Percentiles rank a stretch among this genome's conserved stretches.
These are phyloP conservation scores for Starmera dryadoides DNA, from an alignment of 805 yeast genomes.

Conservation along the genomic window DNA sequence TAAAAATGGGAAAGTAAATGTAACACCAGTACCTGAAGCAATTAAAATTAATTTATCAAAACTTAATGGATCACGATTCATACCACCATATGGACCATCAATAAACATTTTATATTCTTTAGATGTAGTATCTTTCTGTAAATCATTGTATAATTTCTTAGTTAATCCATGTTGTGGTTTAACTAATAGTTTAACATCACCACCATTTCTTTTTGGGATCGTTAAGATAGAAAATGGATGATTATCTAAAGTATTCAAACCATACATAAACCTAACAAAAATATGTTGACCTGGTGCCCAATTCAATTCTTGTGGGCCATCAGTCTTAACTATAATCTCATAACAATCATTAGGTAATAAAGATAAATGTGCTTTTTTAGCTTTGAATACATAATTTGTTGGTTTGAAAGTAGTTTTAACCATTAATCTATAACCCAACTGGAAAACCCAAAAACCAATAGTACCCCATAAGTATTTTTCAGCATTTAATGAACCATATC, in stretches of 20 bases:
- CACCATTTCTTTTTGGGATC: slow-evolving; percentile 11
- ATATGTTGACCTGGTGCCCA: slow-evolving; percentile 56
- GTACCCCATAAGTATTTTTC: slow-evolving; percentile 43
- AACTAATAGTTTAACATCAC: slow-evolving; percentile 35
- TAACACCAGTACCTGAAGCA: slow-evolving; percentile 46
- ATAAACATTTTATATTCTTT: slow-evolving; percentile 27
- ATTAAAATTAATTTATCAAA: slow-evolving; percentile 37
- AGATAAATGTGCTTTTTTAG: slow-evolving; percentile 27
- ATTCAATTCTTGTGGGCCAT: slow-evolving; percentile 20
- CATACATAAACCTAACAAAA: slow-evolving; percentile 37
- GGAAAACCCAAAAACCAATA: slow-evolving; percentile 43
- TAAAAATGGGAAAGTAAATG: slow-evolving; percentile 41
- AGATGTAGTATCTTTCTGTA: slow-evolving; percentile 19
- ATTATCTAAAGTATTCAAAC: slow-evolving; percentile 37
- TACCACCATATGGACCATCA: slow-evolving; percentile 57
- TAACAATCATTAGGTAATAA: slow-evolving; percentile 22
- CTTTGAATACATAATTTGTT: slow-evolving; percentile 29
- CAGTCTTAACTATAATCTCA: slow-evolving; percentile 25
- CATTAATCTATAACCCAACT: slow-evolving; percentile 37
- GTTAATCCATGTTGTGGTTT: slow-evolving; percentile 44
- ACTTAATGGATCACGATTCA: slow-evolving; percentile 34
- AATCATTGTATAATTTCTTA: slow-evolving; percentile 19
- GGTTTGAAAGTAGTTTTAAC: slow-evolving; percentile 41
- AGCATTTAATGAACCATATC: slow-evolving; percentile 25
- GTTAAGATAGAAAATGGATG: slow-evolving; percentile 51